Percentiles rank a stretch among this genome's conserved stretches.
Evolutionary conservation across 2,329 filamentous ascomycete species (phyloP).

Genomic region (Colletotrichum brevisporum): DNA sequence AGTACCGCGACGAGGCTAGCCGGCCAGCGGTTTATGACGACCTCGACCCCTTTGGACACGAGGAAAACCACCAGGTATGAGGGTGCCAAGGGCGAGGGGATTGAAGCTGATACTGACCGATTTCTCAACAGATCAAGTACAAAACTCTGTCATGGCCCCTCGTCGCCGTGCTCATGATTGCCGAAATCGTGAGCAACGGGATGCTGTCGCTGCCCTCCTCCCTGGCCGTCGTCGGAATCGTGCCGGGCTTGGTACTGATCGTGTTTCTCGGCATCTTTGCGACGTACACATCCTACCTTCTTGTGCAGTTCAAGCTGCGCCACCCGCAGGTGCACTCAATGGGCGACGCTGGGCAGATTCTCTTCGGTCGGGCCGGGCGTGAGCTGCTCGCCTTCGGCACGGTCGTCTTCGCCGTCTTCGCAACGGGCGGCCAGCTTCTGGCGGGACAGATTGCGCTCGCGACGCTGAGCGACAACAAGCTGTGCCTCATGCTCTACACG

Average conservation of each 20-base stretch:
- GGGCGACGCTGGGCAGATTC: slow-evolving; percentile 63
- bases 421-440: slow-evolving; percentile 64
- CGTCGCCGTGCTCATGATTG: slow-evolving; percentile 68
- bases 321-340: slow-evolving; percentile 66
- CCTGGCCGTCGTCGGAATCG: slow-evolving; percentile 63
- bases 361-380: slow-evolving; percentile 66
- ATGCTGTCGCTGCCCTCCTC: slow-evolving; percentile 68
- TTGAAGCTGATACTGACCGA: too few species aligned
- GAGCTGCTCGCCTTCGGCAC: slow-evolving; percentile 65
- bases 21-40: too few species aligned
- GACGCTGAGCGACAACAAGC: slow-evolving; percentile 58
- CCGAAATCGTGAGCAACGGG: slow-evolving; percentile 68
- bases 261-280: slow-evolving; percentile 57
- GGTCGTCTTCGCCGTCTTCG: slow-evolving; percentile 66
- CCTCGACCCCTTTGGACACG: too few species aligned
- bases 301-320: slow-evolving; percentile 63
- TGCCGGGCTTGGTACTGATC: slow-evolving; percentile 62
- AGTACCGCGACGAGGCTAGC: too few species aligned
- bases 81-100: too few species aligned
- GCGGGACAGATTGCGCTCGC: slow-evolving; percentile 65
- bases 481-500: slow-evolving; percentile 65
- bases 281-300: slow-evolving; percentile 62
- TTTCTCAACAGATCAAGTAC: slow-evolving; percentile 59
- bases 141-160: slow-evolving; percentile 67
- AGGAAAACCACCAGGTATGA: too few species aligned